Base-by-base conservation (phyloP, 176 grass and related monocot species). In the Aegilops umbellulata region DNA sequence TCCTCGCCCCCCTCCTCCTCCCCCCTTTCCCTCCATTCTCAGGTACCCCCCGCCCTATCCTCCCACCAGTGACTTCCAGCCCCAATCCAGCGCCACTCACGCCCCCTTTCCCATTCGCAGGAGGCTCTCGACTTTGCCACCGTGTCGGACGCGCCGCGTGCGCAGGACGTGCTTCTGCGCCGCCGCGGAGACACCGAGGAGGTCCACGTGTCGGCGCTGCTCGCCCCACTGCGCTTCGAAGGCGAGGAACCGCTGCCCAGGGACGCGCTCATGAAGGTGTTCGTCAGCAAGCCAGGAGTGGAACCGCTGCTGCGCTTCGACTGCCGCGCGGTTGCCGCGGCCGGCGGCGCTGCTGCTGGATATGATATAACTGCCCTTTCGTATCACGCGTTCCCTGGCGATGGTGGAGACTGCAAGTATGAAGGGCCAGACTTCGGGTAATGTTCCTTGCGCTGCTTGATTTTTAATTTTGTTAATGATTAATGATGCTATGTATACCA, bases 291-390 rank as follows among this genome's bases (percentile, higher is more conserved):
- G 90, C 74, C 82, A 42, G 72, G 81, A 8, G 41, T 42, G 19
- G 24, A 57, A 57, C 87, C 95, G 2, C 90, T 95, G 25, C 69
- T 97, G 85, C 89, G 64, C n/a, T 97, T 95, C 71, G 92, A 97
- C 75, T 97, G 94, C 79, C 79, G 86, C 23, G 10, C 87, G 8
- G 87, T 77, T 55, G 17, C 15, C 22, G 74, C 29, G 19, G 26
- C 12, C 13, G 60, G 64, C 13, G 63, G 41, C 9, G 14, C 13
- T 38, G 17, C 22, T 46, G 81, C 76, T 74, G 85, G 80, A 77
- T 95, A 82, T 41, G 32, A 60, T 63, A 61, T 97, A 12, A 75
- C 57, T 46, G 69, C 68, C 5, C 74, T 77, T 16, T 76, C 78
- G 41, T 94, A 91, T 80, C 92, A 93, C 88, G 47, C 89, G 13